Evolutionary conservation across 2,329 filamentous ascomycete species (phyloP).

Genomic region (Eurotiales sp.): DNA sequence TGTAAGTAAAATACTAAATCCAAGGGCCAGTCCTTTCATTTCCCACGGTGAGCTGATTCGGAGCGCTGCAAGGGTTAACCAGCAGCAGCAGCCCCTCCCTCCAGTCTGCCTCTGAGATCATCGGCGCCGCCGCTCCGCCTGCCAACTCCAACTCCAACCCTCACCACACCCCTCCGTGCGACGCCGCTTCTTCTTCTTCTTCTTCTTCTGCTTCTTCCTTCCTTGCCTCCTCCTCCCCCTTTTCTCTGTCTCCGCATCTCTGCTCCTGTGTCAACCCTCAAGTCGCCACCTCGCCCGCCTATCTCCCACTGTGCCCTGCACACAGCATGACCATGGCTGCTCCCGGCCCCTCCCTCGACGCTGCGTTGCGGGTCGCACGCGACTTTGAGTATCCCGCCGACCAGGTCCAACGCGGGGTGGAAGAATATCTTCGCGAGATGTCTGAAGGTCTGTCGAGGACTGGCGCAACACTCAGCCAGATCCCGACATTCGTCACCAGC

Average conservation of each 20-base stretch:
- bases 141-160: not conserved
- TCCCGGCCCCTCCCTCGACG: slow-evolving; percentile 50
- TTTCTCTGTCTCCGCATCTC: not conserved
- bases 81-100: slow-evolving; percentile 1
- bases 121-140: not conserved
- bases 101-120: slow-evolving; percentile 13
- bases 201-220: not conserved
- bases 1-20: too few relatives aligned
- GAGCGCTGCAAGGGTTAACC: too few relatives aligned
- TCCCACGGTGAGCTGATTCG: not conserved
- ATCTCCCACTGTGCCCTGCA: too few relatives aligned
- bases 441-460: slow-evolving; percentile 75
- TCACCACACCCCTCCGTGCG: not conserved
- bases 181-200: not conserved
- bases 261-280: not conserved
- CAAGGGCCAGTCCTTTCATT: not conserved
- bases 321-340: slow-evolving; percentile 14
- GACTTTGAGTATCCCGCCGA: slow-evolving; percentile 81
- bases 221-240: not conserved
- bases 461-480: slow-evolving; percentile 83
- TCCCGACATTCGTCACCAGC: slow-evolving; percentile 92
- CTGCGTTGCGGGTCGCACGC: slow-evolving; percentile 74
- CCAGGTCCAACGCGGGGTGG: slow-evolving; percentile 73
- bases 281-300: not conserved
- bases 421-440: slow-evolving; percentile 85